These are phyloP conservation scores for Annulohypoxylon truncatum DNA, from an alignment of 2,329 filamentous ascomycete species.

Conservation along the genomic window DNA sequence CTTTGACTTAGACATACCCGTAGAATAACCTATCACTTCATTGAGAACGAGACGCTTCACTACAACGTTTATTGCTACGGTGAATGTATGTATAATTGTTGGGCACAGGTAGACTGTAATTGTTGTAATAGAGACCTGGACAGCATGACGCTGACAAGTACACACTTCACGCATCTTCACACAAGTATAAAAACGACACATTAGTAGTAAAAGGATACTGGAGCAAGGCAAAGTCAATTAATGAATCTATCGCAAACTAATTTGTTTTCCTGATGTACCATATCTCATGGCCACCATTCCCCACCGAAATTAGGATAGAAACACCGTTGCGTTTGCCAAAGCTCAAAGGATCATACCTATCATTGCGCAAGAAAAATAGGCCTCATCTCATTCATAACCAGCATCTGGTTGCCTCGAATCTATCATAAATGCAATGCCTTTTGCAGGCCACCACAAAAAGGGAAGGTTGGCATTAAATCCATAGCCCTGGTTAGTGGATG, in stretches of 20 bases:
- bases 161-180: background rate
- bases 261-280: constrained; percentile 27
- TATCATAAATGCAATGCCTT: constrained; percentile 40
- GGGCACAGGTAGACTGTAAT: background rate
- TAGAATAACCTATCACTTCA: background rate
- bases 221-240: constrained; percentile 44
- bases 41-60: background rate
- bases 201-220: background rate
- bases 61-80: background rate
- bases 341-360: constrained; percentile 21
- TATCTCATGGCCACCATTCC: constrained; percentile 31
- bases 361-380: constrained; percentile 29
- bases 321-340: constrained; percentile 12
- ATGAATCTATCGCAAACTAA: constrained; percentile 49
- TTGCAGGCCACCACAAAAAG: constrained; percentile 26
- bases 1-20: background rate
- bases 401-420: constrained; percentile 35
- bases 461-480: constrained; percentile 12
- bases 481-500: constrained; percentile 1
- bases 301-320: constrained; percentile 18
- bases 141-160: too few species aligned
- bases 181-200: background rate
- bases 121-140: background rate
- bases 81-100: background rate
- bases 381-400: constrained; percentile 30